A percentile compares a stretch with the other conserved stretches of the same genome.
Evolutionary conservation across 2,329 filamentous ascomycete species (phyloP).

Genomic region (Pseudogymnoascus sp.): DNA sequence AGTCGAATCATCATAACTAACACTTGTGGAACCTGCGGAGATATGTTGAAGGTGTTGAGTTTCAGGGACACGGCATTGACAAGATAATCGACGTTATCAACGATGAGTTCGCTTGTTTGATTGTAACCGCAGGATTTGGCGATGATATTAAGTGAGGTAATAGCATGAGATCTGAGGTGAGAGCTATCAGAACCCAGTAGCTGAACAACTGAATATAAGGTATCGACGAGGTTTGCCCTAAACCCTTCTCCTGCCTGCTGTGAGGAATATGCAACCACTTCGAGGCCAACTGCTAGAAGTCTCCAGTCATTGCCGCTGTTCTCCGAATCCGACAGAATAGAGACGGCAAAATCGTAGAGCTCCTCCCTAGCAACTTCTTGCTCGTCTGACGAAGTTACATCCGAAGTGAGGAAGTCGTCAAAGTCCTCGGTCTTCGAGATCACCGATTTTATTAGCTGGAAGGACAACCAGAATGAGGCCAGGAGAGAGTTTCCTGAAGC

Average conservation of each 20-base stretch:
- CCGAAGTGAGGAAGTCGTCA: slow-evolving; percentile 59
- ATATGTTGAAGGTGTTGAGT: slow-evolving; percentile 86
- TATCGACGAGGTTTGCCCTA: slow-evolving; percentile 78
- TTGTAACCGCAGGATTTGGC: slow-evolving; percentile 67
- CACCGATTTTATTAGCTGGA: slow-evolving; percentile 60
- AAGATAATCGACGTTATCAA: slow-evolving; percentile 93
- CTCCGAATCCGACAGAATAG: slow-evolving; percentile 49
- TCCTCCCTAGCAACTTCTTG: slow-evolving; percentile 50
- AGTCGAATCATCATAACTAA: slow-evolving; percentile 90
- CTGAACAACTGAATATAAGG: slow-evolving; percentile 86
- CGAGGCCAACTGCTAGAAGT: slow-evolving; percentile 70
- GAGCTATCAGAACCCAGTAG: slow-evolving; percentile 66
- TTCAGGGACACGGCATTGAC: slow-evolving; percentile 86
- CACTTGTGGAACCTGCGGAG: slow-evolving; percentile 83
- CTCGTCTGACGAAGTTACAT: slow-evolving; percentile 33
- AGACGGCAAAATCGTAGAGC: slow-evolving; percentile 62
- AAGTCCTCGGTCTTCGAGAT: slow-evolving; percentile 46
- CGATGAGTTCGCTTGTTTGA: slow-evolving; percentile 68
- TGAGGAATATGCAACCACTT: slow-evolving; percentile 71
- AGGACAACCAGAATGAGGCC: slow-evolving; percentile 72
- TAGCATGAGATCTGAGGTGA: slow-evolving; percentile 69
- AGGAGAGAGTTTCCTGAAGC: slow-evolving; percentile 53
- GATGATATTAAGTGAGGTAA: slow-evolving; percentile 75
- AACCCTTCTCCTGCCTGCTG: slow-evolving; percentile 60
- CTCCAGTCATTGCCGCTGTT: slow-evolving; percentile 55